phyloP scores from a whole-genome alignment of 2,329 filamentous ascomycete species.

The Colletotrichum destructivum region DNA sequence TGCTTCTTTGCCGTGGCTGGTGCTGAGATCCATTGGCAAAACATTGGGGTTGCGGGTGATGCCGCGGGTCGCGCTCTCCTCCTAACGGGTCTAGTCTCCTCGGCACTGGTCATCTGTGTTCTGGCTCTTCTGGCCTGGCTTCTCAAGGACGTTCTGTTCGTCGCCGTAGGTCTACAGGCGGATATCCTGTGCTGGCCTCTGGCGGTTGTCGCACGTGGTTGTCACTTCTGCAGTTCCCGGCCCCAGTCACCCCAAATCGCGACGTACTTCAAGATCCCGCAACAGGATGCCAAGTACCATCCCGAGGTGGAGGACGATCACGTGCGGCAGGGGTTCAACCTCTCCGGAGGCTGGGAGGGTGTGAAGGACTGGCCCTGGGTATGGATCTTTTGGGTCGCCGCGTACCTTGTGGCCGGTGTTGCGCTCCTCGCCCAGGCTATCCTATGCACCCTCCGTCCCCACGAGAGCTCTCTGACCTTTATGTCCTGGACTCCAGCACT shows the following conservation, averaged over 20 bases:
- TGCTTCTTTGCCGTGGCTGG: slow-evolving; percentile 53
- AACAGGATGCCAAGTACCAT: background rate
- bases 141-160: background rate
- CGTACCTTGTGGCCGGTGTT: background rate
- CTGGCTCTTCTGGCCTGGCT: background rate
- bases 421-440: background rate
- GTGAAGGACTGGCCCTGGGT: background rate
- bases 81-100: slow-evolving; percentile 50
- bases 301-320: background rate
- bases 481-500: slow-evolving; percentile 54
- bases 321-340: background rate
- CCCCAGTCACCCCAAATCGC: background rate
- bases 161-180: background rate
- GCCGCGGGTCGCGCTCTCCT: slow-evolving; percentile 50
- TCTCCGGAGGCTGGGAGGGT: background rate
- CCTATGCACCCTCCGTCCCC: slow-evolving; percentile 46
- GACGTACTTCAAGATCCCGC: background rate
- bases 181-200: slow-evolving; percentile 3
- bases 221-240: background rate
- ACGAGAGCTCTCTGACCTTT: slow-evolving; percentile 51
- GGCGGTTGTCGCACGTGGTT: background rate
- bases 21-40: slow-evolving; percentile 54
- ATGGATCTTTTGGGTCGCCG: background rate
- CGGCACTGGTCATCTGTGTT: slow-evolving; percentile 31
- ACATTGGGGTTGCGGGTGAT: slow-evolving; percentile 51